Evolutionary conservation across 2,329 filamentous ascomycete species (phyloP).

Genomic region (Fusarium palustre): DNA sequence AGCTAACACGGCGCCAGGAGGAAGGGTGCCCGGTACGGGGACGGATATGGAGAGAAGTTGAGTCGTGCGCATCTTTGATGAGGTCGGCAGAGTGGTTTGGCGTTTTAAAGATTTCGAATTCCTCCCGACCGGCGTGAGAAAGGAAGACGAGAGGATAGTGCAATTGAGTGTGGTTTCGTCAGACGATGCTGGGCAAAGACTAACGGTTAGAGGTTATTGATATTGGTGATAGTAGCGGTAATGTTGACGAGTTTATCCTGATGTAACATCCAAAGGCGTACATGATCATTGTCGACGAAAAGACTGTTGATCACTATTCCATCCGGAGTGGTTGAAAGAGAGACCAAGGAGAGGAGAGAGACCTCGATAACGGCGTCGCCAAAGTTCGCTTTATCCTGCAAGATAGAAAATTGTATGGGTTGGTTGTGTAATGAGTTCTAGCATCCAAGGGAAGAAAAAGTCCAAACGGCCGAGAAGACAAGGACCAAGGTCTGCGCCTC

Average conservation of each 20-base stretch:
- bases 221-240: constrained; percentile 16
- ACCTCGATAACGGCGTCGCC: not conserved
- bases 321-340: constrained; percentile 10
- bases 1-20: constrained; percentile 54
- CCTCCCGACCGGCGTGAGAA: not conserved
- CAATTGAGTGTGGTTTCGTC: constrained; percentile 5
- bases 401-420: not conserved
- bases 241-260: constrained; percentile 31
- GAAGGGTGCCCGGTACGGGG: constrained; percentile 56
- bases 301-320: constrained; percentile 5
- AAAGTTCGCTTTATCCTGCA: not conserved
- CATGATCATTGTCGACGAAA: constrained; percentile 37
- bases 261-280: constrained; percentile 35
- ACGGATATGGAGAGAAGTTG: constrained; percentile 54
- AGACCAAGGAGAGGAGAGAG: not conserved
- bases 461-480: constrained; percentile 1
- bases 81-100: constrained; percentile 1
- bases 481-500: constrained; percentile 24
- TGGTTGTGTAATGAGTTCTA: not conserved
- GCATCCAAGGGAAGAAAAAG: constrained; percentile 18
- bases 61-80: constrained; percentile 48
- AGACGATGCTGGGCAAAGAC: constrained; percentile 2
- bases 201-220: constrained; percentile 8
- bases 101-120: not conserved
- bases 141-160: not conserved